These are phyloP conservation scores for Talaromyces wortmannii DNA, from an alignment of 495 filamentous ascomycete species.

Conservation along the genomic window DNA sequence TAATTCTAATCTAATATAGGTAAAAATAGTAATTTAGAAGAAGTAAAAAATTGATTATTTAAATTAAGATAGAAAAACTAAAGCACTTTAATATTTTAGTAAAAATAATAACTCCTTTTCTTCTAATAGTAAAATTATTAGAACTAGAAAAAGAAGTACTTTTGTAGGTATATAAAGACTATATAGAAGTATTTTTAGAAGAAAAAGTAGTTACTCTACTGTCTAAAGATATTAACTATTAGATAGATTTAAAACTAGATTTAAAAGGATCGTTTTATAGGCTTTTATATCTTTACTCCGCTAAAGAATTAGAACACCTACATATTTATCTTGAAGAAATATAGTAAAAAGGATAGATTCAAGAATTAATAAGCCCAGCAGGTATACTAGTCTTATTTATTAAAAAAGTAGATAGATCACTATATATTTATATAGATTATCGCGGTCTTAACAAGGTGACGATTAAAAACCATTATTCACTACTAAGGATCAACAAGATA, in stretches of 20 bases:
- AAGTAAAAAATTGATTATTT: neutral
- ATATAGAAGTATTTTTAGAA: neutral
- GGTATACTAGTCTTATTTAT: conserved; percentile 2
- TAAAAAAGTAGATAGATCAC: neutral
- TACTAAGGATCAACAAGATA: neutral
- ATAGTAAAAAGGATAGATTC: conserved; percentile 11
- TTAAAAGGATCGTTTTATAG: neutral
- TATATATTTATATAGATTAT: neutral
- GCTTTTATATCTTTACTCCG: neutral
- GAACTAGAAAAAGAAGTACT: neutral
- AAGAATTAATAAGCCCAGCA: conserved; percentile 7
- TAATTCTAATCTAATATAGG: neutral
- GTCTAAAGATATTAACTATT: neutral
- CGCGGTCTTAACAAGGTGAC: neutral
- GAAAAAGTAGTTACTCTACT: neutral
- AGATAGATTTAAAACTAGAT: neutral
- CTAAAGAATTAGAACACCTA: neutral
- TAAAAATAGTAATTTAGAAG: neutral
- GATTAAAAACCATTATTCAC: conserved; percentile 2
- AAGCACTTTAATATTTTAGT: neutral
- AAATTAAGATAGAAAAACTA: neutral
- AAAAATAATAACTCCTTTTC: neutral
- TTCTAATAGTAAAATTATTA: neutral
- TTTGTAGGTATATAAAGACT: neutral
- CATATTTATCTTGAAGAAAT: conserved; percentile 5